Evolutionary conservation across 116 monocot species (phyloP).

Genomic region (Trichopus zeylanicus): DNA sequence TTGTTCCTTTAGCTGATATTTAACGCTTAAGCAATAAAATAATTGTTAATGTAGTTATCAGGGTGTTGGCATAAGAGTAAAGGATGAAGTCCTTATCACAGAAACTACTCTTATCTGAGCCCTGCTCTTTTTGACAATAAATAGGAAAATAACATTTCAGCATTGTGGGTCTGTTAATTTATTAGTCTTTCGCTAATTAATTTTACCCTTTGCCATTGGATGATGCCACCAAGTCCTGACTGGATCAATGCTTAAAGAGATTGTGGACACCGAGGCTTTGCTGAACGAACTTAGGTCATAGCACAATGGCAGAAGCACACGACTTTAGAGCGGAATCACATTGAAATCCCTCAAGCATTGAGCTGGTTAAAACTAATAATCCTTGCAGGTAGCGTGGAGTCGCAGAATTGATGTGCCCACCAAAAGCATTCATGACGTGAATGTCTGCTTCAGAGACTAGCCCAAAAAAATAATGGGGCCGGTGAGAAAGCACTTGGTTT

Average conservation of each 20-base stretch:
- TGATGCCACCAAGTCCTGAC: conserved; percentile 55
- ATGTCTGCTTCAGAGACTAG: too few relatives aligned
- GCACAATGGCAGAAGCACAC: conserved; percentile 2
- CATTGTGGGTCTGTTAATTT: background rate
- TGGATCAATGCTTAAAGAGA: conserved; percentile 86
- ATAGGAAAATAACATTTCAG: background rate
- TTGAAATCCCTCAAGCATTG: too few relatives aligned
- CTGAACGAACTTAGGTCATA: conserved; percentile 31
- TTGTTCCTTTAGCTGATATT: background rate
- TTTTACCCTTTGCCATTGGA: background rate
- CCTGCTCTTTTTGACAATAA: background rate
- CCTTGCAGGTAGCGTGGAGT: too few relatives aligned
- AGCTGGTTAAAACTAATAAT: too few relatives aligned
- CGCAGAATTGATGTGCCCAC: too few relatives aligned
- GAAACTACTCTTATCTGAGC: conserved; percentile 21
- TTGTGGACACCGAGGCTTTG: conserved; percentile 50
- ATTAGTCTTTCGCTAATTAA: background rate
- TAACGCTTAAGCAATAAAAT: background rate
- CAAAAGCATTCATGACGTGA: too few relatives aligned
- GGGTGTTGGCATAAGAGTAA: conserved; percentile 83
- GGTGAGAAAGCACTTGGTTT: too few relatives aligned
- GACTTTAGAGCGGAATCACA: conserved; percentile 14
- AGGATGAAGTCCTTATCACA: conserved; percentile 93
- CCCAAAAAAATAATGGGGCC: too few relatives aligned
- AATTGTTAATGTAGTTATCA: conserved; percentile 28